These are phyloP conservation scores for Arthonia radiata DNA, from an alignment of 495 filamentous ascomycete species.

Conservation along the genomic window DNA sequence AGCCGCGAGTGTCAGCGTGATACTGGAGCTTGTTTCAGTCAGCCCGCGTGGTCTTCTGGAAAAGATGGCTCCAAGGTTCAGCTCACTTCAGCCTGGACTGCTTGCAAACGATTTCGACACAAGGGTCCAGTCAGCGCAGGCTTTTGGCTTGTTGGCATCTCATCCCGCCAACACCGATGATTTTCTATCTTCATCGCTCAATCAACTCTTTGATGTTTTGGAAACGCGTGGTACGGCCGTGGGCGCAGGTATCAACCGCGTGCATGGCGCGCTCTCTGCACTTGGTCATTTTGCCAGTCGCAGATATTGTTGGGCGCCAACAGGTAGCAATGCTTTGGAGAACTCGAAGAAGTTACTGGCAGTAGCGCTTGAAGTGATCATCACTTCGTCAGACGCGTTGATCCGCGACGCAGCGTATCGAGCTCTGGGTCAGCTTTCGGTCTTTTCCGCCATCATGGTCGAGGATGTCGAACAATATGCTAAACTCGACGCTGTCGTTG, in stretches of 20 bases:
- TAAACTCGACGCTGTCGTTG: slow-evolving; percentile 22
- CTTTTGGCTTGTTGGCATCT: slow-evolving; percentile 56
- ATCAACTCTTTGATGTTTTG: slow-evolving; percentile 16
- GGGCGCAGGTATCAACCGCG: slow-evolving; percentile 32
- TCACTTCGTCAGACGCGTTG: slow-evolving; percentile 25
- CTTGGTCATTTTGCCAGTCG: too few relatives aligned
- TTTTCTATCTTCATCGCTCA: slow-evolving; percentile 16
- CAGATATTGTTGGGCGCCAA: too few relatives aligned
- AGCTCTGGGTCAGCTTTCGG: slow-evolving; percentile 49
- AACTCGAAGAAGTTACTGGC: slow-evolving; percentile 12
- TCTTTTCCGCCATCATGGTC: slow-evolving; percentile 31
- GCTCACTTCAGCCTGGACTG: slow-evolving; percentile 19
- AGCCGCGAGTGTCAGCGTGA: slow-evolving; percentile 29
- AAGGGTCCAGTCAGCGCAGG: slow-evolving; percentile 35
- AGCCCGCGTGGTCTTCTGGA: slow-evolving; percentile 26
- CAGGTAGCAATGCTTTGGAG: too few relatives aligned
- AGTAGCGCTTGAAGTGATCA: slow-evolving; percentile 21
- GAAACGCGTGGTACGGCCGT: slow-evolving; percentile 29
- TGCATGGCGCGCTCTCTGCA: slow-evolving; percentile 30
- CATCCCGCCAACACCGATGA: slow-evolving; percentile 23
- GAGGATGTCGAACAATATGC: slow-evolving; percentile 15
- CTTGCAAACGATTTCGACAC: slow-evolving; percentile 42
- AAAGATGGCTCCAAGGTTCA: slow-evolving; percentile 15
- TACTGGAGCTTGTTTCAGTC: slow-evolving; percentile 44
- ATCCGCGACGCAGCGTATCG: slow-evolving; percentile 34